Percentiles rank a stretch among this genome's conserved stretches.
These are phyloP conservation scores for Colletotrichum coccodes DNA, from an alignment of 2,329 filamentous ascomycete genomes.

Conservation along the genomic window DNA sequence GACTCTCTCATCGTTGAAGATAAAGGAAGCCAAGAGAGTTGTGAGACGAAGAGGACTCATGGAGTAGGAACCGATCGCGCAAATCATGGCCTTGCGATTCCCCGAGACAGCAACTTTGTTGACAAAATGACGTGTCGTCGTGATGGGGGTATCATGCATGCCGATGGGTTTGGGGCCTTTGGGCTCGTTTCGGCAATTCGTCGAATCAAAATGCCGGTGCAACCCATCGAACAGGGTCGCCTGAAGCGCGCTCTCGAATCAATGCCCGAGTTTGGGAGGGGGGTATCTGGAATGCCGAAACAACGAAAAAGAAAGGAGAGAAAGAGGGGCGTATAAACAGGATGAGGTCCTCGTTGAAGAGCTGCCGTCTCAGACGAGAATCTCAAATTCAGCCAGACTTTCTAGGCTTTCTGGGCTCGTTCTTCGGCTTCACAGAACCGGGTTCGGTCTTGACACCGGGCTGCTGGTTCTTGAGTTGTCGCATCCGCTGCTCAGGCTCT, in stretches of 20 bases:
- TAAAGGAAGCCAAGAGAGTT: not conserved
- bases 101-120: not conserved
- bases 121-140: not conserved
- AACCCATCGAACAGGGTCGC: not conserved
- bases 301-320: not conserved
- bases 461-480: not conserved
- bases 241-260: conserved; percentile 5
- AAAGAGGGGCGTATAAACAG: not conserved
- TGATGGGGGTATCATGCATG: not conserved
- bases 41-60: not conserved
- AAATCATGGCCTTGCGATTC: not conserved
- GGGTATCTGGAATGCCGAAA: conserved; percentile 3
- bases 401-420: conserved; percentile 21
- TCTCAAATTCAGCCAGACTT: not conserved
- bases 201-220: conserved; percentile 7
- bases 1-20: not conserved
- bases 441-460: not conserved
- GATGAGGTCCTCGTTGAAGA: not conserved
- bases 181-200: not conserved
- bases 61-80: not conserved
- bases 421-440: conserved; percentile 9
- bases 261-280: not conserved
- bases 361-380: not conserved
- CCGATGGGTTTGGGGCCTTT: conserved; percentile 3
- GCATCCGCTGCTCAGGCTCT: not conserved